Conservation (phyloP, 2,329 filamentous ascomycete species). For the Xylariales sp. region DNA sequence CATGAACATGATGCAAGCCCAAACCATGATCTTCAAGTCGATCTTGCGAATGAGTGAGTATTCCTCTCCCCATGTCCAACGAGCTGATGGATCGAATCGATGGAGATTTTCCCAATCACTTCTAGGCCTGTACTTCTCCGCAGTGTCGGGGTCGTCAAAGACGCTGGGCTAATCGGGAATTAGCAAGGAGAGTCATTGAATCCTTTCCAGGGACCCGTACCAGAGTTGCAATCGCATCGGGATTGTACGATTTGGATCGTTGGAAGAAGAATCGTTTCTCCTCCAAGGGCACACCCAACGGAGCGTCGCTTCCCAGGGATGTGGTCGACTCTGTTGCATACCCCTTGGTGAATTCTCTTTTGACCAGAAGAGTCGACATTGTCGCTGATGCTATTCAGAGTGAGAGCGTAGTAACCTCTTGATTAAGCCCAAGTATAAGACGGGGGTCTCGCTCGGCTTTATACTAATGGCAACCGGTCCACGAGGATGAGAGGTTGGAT, state of each 20-base stretch:
- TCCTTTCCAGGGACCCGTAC: conserved; percentile 10
- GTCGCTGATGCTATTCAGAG: conserved; percentile 3
- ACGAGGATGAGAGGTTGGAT: too few species aligned
- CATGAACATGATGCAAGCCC: conserved; percentile 51
- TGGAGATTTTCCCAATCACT: conserved; percentile 25
- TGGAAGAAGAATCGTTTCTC: conserved; percentile 28
- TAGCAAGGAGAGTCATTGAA: background rate
- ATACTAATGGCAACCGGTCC: too few species aligned
- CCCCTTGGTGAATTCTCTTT: conserved; percentile 12
- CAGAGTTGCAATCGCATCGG: conserved; percentile 18
- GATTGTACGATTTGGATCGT: conserved; percentile 17
- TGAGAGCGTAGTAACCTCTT: too few species aligned
- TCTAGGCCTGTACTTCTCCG: conserved; percentile 29
- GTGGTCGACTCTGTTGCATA: conserved; percentile 14
- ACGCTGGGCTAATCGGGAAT: conserved; percentile 33
- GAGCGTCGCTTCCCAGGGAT: conserved; percentile 16
- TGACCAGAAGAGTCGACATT: conserved; percentile 19
- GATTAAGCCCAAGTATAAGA: too few species aligned
- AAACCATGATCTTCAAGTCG: conserved; percentile 36
- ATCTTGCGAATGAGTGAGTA: conserved; percentile 25
- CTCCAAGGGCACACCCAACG: conserved; percentile 20
- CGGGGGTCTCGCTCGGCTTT: too few species aligned
- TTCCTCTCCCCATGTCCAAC: conserved; percentile 30
- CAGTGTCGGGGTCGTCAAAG: conserved; percentile 35
- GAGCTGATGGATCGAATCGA: conserved; percentile 26